Percentiles rank a stretch among this genome's conserved stretches.
These are phyloP conservation scores for Parascedosporium putredinis DNA, from an alignment of 2,329 filamentous ascomycete genomes.

Conservation along the genomic window DNA sequence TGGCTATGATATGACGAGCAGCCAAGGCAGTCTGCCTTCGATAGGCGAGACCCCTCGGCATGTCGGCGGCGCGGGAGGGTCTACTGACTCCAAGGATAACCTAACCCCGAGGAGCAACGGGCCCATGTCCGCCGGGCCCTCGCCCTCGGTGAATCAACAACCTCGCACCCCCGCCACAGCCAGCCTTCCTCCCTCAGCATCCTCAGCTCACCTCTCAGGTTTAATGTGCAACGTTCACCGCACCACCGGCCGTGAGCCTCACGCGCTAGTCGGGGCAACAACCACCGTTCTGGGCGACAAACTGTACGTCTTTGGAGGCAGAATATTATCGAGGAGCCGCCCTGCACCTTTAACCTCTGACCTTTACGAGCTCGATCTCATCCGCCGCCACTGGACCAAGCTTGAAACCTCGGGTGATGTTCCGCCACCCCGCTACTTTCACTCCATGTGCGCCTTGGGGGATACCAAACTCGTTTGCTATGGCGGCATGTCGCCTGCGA, in stretches of 20 bases:
- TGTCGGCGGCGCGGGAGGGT: slow-evolving; percentile 32
- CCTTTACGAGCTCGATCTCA: slow-evolving; percentile 85
- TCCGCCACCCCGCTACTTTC: slow-evolving; percentile 88
- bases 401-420: slow-evolving; percentile 75
- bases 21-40: slow-evolving; percentile 35
- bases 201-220: slow-evolving; percentile 48
- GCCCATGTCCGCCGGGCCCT: slow-evolving; percentile 43
- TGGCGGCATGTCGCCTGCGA: slow-evolving; percentile 87
- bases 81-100: slow-evolving; percentile 27
- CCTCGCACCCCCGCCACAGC: slow-evolving; percentile 11
- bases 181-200: slow-evolving; percentile 21
- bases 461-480: slow-evolving; percentile 97
- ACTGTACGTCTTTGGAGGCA: slow-evolving; percentile 90
- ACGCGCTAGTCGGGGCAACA: slow-evolving; percentile 84
- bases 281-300: slow-evolving; percentile 94
- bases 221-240: slow-evolving; percentile 65
- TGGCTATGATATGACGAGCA: slow-evolving; percentile 30
- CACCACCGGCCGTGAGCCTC: slow-evolving; percentile 85
- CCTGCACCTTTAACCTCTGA: slow-evolving; percentile 76
- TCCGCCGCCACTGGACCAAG: slow-evolving; percentile 87
- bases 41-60: slow-evolving; percentile 21
- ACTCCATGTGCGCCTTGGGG: slow-evolving; percentile 86
- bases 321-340: slow-evolving; percentile 72
- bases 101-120: slow-evolving; percentile 42
- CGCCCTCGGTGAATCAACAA: slow-evolving; percentile 36